A percentile compares a stretch with the other conserved stretches of the same genome.
phyloP scores from a whole-genome alignment of 2,329 filamentous ascomycete species.

The Zymoseptoria pseudotritici region DNA sequence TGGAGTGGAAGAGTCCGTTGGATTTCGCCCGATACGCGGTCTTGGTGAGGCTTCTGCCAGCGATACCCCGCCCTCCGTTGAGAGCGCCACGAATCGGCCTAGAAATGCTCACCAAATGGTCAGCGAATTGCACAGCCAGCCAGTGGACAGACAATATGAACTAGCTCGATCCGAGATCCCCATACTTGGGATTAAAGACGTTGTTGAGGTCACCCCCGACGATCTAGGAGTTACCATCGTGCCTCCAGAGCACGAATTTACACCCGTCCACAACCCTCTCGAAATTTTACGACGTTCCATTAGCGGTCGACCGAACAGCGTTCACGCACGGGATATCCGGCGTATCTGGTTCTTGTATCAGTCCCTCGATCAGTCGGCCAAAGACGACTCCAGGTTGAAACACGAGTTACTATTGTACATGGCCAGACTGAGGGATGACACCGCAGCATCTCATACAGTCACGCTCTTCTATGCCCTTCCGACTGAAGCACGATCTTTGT shows the following conservation, averaged over 20 bases:
- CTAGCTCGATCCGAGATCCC: not conserved
- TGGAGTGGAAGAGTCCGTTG: not conserved
- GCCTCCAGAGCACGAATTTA: not conserved
- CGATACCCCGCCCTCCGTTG: not conserved
- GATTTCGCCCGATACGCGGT: not conserved
- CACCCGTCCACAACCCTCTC: not conserved
- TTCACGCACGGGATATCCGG: not conserved
- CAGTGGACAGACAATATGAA: not conserved
- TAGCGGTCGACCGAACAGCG: not conserved
- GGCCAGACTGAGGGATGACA: conserved; percentile 6
- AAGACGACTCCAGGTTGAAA: conserved; percentile 18
- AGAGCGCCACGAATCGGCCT: not conserved
- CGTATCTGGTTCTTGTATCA: conserved; percentile 33
- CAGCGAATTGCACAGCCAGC: not conserved
- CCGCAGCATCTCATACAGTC: conserved; percentile 16
- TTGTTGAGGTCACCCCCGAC: not conserved
- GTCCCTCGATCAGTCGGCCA: conserved; percentile 19
- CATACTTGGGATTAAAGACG: not conserved
- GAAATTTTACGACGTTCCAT: not conserved
- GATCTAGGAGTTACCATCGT: not conserved
- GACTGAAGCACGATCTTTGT: conserved; percentile 10
- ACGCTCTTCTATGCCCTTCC: conserved; percentile 22
- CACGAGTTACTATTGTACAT: conserved; percentile 24
- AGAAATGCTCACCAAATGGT: not conserved
- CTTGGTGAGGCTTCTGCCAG: not conserved